Conservation (phyloP, 352 stramenopile species). For the Phytophthora rubi region DNA sequence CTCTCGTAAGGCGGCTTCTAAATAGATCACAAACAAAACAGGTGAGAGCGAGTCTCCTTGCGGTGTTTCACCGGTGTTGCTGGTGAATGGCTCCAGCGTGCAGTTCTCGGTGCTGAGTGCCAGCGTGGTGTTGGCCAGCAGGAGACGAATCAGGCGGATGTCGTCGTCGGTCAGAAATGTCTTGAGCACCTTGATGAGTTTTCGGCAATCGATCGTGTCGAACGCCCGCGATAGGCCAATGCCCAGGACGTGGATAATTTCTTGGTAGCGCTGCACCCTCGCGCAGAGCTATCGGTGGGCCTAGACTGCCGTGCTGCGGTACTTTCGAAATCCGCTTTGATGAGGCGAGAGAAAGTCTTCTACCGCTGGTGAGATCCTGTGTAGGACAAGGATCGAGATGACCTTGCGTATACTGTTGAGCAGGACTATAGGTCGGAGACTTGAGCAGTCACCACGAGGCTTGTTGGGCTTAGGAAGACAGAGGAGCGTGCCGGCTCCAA, state of each 20-base stretch:
- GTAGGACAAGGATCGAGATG: slow-evolving; percentile 1
- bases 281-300: slow-evolving; percentile 2
- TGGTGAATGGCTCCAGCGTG: not conserved
- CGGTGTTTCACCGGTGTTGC: slow-evolving; percentile 7
- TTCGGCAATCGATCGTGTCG: slow-evolving; percentile 9
- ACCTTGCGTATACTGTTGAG: slow-evolving; percentile 12
- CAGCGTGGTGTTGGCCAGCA: slow-evolving; percentile 7
- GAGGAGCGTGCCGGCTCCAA: slow-evolving; percentile 1
- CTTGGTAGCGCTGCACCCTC: not conserved
- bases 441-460: not conserved
- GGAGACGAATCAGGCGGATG: slow-evolving; percentile 1
- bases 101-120: not conserved
- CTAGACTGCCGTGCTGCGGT: slow-evolving; percentile 9
- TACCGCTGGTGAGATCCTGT: slow-evolving; percentile 4
- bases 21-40: slow-evolving; percentile 12
- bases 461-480: slow-evolving; percentile 12
- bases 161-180: slow-evolving; percentile 12
- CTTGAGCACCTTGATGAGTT: slow-evolving; percentile 10
- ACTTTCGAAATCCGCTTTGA: not conserved
- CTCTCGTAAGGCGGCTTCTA: slow-evolving; percentile 12
- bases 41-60: slow-evolving; percentile 17
- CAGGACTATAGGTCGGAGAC: slow-evolving; percentile 8
- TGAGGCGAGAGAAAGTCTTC: slow-evolving; percentile 3
- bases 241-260: slow-evolving; percentile 6
- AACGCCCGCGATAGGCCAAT: slow-evolving; percentile 13